Evolutionary conservation across 306 rosid species (phyloP), one percentile per base, ranked within the genome.

Genomic region (Cicer cuneatum): DNA sequence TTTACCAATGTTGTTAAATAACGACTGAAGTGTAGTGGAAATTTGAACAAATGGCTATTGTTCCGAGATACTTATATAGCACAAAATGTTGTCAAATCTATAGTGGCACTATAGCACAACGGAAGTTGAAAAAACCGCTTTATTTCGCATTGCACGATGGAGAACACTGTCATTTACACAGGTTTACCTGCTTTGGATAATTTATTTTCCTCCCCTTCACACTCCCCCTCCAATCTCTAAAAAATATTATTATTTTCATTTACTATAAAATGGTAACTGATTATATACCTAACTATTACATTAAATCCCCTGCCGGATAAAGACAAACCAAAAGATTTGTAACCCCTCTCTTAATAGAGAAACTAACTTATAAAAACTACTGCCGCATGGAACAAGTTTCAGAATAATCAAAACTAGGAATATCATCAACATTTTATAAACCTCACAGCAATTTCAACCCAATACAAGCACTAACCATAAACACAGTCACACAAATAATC

Each of bases 171-270:
- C 16, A 7, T 57, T 72, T 6, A 72, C 2, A 58, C 0, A 11
- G 15, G 54, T 54, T 39, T 18, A 54, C 49, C 60, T 33, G 19
- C 14, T 48, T 63, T 52, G 46, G 18, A 41, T 14, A 43, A 24
- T 24, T 76, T 16, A 39, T 18, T n/a, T 29, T 48, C 78, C 78
- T 39, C 62, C 51, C 7, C 14, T 12, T 45, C 59, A 53, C 29
- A 53, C 38, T 39, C 65, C 53, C 65, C 53, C 66, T 65, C 49
- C 14, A 8, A 45, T 67, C 40, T 54, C 47, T 57, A 15, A 37
- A 52, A 33, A 33, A 37, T 41, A 46, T 5, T 19, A 51, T 13
- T 8, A 60, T 19, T 19, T n/a, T 16, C 12, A 0, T 48, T n/a
- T 37, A 48, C 68, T 11, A 56, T 19, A 63, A 68, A 37, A 42